phyloP scores from a whole-genome alignment of 1,284 basidiomycete genomes.

The Heterobasidion irregulare region DNA sequence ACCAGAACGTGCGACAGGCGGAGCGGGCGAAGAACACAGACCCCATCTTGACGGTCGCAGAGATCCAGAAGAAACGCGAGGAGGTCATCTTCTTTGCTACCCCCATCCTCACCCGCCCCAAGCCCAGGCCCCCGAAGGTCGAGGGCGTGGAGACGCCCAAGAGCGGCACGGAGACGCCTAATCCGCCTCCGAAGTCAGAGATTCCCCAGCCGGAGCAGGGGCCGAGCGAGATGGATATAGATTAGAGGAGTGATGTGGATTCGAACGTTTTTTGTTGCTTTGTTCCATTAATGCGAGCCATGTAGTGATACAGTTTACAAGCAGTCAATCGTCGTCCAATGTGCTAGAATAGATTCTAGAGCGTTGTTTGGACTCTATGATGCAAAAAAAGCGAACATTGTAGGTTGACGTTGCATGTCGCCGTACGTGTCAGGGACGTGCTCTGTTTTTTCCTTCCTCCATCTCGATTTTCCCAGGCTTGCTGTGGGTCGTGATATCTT shows the following conservation, averaged over 20 bases:
- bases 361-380: neutral
- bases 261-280: neutral
- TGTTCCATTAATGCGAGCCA: neutral
- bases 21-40: conserved; percentile 85
- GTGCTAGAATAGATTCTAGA: neutral
- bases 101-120: conserved; percentile 80
- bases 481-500: too few species aligned
- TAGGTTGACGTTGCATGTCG: too few species aligned
- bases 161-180: conserved; percentile 48
- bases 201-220: conserved; percentile 28
- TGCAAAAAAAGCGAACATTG: too few species aligned
- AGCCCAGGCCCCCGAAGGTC: conserved; percentile 71
- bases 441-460: too few species aligned
- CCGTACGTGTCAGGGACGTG: too few species aligned
- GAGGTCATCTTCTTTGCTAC: conserved; percentile 81
- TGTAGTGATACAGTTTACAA: neutral
- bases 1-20: conserved; percentile 76
- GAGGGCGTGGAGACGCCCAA: conserved; percentile 60
- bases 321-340: neutral
- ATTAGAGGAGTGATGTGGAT: conserved; percentile 29
- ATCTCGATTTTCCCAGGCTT: too few species aligned
- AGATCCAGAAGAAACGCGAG: conserved; percentile 84
- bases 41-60: conserved; percentile 70
- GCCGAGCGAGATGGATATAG: conserved; percentile 76
- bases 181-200: conserved; percentile 32